Conservation (phyloP, 495 filamentous ascomycete genomes). For the Oidiodendron maius region DNA sequence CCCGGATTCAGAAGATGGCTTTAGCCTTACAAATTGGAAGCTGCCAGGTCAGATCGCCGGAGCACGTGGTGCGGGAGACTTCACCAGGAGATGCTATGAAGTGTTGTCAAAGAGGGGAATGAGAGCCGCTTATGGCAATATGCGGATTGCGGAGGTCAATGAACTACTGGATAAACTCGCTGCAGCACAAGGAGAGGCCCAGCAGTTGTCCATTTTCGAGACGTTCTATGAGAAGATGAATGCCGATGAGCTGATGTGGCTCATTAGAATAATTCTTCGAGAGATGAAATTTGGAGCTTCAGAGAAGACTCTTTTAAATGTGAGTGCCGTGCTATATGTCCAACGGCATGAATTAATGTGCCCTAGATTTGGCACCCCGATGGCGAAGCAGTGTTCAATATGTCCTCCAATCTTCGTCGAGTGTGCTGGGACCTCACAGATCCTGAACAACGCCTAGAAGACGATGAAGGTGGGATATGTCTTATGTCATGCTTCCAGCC, state of each 20-base stretch:
- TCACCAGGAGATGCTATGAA: conserved; percentile 81
- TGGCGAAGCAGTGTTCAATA: conserved; percentile 82
- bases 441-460: conserved; percentile 58
- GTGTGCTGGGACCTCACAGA: conserved; percentile 96
- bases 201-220: conserved; percentile 72
- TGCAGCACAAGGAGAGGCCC: conserved; percentile 66
- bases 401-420: conserved; percentile 81
- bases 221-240: conserved; percentile 90
- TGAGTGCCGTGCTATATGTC: neutral
- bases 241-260: conserved; percentile 87
- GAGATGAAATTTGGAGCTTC: conserved; percentile 98
- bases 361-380: conserved; percentile 78
- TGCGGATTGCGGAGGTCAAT: conserved; percentile 88
- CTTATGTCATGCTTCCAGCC: conserved; percentile 98
- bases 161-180: conserved; percentile 76
- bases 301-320: conserved; percentile 81
- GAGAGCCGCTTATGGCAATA: conserved; percentile 62
- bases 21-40: conserved; percentile 87
- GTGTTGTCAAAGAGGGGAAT: conserved; percentile 81
- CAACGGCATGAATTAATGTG: neutral
- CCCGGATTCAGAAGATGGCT: conserved; percentile 82
- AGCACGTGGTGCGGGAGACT: conserved; percentile 74
- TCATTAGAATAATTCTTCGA: conserved; percentile 88
- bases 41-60: conserved; percentile 63
- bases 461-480: conserved; percentile 57